Evolutionary conservation across 441 rosid genomes (phyloP).

Genomic region (Kokia cookei): DNA sequence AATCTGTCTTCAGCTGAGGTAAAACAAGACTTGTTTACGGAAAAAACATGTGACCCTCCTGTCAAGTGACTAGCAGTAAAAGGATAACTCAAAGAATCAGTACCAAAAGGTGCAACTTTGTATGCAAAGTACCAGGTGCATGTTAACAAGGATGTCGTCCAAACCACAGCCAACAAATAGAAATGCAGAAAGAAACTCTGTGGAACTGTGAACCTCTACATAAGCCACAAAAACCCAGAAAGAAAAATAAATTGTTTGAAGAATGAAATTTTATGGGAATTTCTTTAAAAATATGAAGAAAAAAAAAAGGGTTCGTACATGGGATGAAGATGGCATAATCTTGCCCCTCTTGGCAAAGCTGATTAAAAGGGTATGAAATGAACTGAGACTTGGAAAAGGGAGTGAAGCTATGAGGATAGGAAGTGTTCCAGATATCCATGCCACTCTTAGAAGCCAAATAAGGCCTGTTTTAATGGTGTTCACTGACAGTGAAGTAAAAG

Average conservation of each 20-base stretch:
- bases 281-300: background rate
- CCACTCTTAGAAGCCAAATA: conserved; percentile 24
- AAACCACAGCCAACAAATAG: conserved; percentile 19
- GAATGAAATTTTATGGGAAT: background rate
- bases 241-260: background rate
- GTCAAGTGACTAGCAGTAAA: conserved; percentile 20
- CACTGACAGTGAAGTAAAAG: background rate
- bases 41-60: conserved; percentile 17
- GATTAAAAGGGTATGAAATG: conserved; percentile 7
- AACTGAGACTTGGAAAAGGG: conserved; percentile 11
- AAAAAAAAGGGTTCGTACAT: conserved; percentile 11
- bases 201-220: conserved; percentile 27
- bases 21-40: conserved; percentile 16
- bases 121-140: conserved; percentile 29
- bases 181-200: conserved; percentile 30
- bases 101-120: conserved; percentile 15
- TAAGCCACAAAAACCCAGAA: background rate
- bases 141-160: conserved; percentile 23
- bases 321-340: conserved; percentile 19
- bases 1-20: conserved; percentile 14
- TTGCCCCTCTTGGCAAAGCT: conserved; percentile 23
- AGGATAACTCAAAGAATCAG: conserved; percentile 14
- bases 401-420: conserved; percentile 22
- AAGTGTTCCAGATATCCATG: conserved; percentile 26
- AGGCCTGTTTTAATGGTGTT: conserved; percentile 19